Percentiles rank a stretch among this genome's conserved stretches.
Evolutionary conservation across 495 filamentous ascomycete genomes (phyloP).

Genomic region (Neurospora tetraspora): DNA sequence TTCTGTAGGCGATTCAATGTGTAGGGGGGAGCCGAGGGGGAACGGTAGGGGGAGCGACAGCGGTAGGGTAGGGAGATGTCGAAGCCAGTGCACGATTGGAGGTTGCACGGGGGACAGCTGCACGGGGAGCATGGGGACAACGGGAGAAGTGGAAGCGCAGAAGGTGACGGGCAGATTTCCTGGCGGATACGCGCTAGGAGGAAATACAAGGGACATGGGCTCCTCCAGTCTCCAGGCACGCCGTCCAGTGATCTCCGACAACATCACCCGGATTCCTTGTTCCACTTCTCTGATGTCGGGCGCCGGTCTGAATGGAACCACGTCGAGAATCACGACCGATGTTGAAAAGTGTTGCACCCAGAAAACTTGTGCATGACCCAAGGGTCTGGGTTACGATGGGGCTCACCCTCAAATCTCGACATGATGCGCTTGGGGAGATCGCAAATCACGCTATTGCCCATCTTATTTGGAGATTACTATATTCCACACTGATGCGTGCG

Average conservation of each 20-base stretch:
- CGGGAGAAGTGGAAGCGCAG: background rate
- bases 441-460: background rate
- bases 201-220: background rate
- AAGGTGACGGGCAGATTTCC: background rate
- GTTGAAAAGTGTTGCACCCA: background rate
- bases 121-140: background rate
- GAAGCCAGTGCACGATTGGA: background rate
- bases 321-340: background rate
- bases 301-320: background rate
- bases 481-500: background rate
- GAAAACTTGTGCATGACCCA: background rate
- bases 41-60: background rate
- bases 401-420: background rate
- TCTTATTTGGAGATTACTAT: background rate
- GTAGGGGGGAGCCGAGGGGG: background rate
- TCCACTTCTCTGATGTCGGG: background rate
- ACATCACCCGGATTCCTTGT: background rate
- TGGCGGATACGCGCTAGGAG: background rate
- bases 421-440: background rate
- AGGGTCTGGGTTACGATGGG: background rate
- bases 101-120: background rate
- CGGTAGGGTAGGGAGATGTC: background rate
- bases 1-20: no score
- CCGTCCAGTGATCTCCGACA: background rate
- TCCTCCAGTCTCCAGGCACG: background rate